phyloP scores from a whole-genome alignment of 106 monocot species.

The Triglochin maritima region DNA sequence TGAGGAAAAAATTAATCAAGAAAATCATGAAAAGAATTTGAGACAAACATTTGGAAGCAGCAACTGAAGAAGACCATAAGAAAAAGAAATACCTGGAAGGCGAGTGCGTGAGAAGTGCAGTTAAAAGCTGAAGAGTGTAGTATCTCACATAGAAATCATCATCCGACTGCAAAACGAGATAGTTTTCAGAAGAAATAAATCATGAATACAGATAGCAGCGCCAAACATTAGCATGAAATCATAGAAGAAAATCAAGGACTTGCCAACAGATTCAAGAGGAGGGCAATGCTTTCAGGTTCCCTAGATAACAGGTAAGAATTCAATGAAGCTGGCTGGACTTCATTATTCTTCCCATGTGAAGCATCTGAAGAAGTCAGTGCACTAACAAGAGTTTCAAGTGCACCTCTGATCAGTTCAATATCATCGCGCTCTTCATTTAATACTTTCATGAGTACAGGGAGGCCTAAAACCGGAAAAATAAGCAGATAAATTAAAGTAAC shows the following conservation, averaged over 20 bases:
- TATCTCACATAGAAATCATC: constrained; percentile 92
- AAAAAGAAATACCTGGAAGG: constrained; percentile 51
- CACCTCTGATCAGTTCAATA: constrained; percentile 78
- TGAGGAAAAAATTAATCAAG: constrained; percentile 8
- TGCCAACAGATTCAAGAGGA: constrained; percentile 86
- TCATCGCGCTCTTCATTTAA: constrained; percentile 91
- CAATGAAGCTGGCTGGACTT: constrained; percentile 74
- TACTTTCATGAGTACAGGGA: constrained; percentile 70
- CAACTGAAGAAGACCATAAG: background rate
- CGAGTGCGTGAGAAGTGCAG: constrained; percentile 85
- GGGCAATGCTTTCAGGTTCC: constrained; percentile 86
- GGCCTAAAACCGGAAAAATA: constrained; percentile 28
- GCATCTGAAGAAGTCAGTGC: constrained; percentile 80
- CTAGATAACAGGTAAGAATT: constrained; percentile 87
- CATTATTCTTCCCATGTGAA: constrained; percentile 47
- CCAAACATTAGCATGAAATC: background rate
- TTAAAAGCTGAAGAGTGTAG: constrained; percentile 97
- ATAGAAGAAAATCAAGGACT: constrained; percentile 4
- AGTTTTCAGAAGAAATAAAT: no score
- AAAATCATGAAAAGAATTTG: no score
- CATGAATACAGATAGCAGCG: no score
- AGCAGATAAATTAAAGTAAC: no score
- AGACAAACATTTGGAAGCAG: no score
- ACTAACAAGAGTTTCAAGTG: constrained; percentile 92
- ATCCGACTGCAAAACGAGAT: background rate